Conservation (phyloP, 192 early-diverging fungal genomes). For the Dissophora globulifera region DNA sequence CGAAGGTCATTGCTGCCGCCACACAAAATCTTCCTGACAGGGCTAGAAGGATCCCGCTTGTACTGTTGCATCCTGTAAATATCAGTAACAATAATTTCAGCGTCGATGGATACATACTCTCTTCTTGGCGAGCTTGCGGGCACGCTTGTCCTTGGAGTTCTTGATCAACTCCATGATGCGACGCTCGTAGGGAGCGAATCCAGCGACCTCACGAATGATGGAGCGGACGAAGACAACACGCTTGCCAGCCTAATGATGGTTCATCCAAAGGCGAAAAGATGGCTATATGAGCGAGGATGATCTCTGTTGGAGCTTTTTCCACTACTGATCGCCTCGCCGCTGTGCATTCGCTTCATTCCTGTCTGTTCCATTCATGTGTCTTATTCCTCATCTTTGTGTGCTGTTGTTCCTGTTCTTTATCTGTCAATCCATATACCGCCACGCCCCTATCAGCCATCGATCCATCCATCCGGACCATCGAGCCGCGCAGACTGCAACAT, state of each 20-base stretch:
- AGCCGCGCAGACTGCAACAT: constrained; percentile 11
- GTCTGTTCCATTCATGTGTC: constrained; percentile 1
- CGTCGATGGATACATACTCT: constrained; percentile 70
- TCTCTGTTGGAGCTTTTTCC: not conserved
- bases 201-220: constrained; percentile 96
- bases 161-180: constrained; percentile 99
- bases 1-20: not conserved
- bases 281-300: not conserved
- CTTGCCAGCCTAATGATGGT: constrained; percentile 57
- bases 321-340: not conserved
- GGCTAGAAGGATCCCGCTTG: constrained; percentile 1
- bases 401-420: too few species aligned
- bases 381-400: not conserved
- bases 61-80: not conserved
- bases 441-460: constrained; percentile 7
- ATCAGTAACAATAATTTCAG: too few species aligned
- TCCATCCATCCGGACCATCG: constrained; percentile 14
- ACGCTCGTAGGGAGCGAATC: constrained; percentile 98
- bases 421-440: constrained; percentile 11
- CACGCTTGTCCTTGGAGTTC: constrained; percentile 99
- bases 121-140: constrained; percentile 98
- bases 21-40: not conserved
- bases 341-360: not conserved
- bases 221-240: constrained; percentile 92
- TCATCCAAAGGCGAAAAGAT: not conserved